Percentiles rank a stretch among this genome's conserved stretches.
Evolutionary conservation across 1,284 basidiomycete species (phyloP).

Genomic region (Cystobasidiaceae sp.): DNA sequence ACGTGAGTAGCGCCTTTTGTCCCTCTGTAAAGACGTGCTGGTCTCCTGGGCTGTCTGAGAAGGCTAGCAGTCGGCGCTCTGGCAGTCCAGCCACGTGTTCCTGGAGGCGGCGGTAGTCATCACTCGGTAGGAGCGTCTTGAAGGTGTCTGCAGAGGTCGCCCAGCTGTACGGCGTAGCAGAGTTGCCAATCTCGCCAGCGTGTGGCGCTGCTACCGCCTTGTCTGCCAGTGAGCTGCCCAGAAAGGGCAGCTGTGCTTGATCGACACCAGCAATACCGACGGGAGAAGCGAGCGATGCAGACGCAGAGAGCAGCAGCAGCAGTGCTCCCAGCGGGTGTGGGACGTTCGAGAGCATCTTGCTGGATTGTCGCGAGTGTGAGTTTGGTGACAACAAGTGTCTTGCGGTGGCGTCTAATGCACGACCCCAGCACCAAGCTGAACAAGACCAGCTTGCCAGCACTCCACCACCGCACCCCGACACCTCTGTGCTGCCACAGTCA

Average conservation of each 20-base stretch:
- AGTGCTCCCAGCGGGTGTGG: no score
- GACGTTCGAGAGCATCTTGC: no score
- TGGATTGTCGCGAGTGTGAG: no score
- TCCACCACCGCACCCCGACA: no score
- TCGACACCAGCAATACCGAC: not conserved
- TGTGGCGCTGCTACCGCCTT: not conserved
- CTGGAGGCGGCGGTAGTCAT: constrained; percentile 18
- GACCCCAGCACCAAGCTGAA: no score
- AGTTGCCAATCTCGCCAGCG: not conserved
- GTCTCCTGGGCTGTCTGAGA: constrained; percentile 27
- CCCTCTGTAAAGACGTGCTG: constrained; percentile 40
- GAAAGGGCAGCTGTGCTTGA: constrained; percentile 2
- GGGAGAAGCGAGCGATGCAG: constrained; percentile 3
- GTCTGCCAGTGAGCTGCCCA: not conserved
- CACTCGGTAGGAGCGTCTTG: not conserved
- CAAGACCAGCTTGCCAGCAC: no score
- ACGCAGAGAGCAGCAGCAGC: not conserved
- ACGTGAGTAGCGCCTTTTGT: constrained; percentile 41
- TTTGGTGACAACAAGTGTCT: no score
- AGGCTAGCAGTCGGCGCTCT: constrained; percentile 35
- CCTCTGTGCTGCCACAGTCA: no score
- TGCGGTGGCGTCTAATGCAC: no score
- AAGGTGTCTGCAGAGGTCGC: not conserved
- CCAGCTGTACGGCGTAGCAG: not conserved
- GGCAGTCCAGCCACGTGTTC: constrained; percentile 36